Percentiles rank a stretch among this genome's conserved stretches.
Evolutionary conservation across 2,329 filamentous ascomycete species (phyloP).

Genomic region (Diaporthe eres): DNA sequence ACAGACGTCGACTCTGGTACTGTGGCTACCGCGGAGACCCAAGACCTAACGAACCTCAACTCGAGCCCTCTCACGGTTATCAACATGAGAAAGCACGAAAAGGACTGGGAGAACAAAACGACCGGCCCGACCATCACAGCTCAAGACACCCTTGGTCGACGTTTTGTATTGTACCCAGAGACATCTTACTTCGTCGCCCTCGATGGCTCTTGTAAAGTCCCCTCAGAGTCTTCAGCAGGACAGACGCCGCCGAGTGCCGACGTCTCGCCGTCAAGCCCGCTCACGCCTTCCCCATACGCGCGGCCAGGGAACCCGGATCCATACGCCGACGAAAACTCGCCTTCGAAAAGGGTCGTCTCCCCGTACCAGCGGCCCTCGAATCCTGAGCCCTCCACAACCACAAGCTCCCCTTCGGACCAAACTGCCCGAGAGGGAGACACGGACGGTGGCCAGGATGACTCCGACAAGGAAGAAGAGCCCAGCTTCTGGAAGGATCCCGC

Average conservation of each 20-base stretch:
- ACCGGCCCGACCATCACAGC: background rate
- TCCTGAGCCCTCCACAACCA: background rate
- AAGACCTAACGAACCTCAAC: background rate
- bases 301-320: conserved; percentile 26
- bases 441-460: background rate
- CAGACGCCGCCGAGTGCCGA: background rate
- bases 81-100: background rate
- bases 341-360: conserved; percentile 9
- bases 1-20: background rate
- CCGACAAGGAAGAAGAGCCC: background rate
- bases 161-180: conserved; percentile 19
- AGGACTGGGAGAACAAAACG: background rate
- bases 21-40: background rate
- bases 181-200: conserved; percentile 14
- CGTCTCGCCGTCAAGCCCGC: background rate
- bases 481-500: conserved; percentile 33
- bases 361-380: background rate
- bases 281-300: background rate
- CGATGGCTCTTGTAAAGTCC: background rate
- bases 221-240: background rate
- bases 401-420: background rate
- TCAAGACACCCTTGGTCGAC: conserved; percentile 24
- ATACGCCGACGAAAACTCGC: conserved; percentile 13
- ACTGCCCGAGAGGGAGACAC: background rate
- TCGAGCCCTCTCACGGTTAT: conserved; percentile 17